Base-by-base conservation (phyloP, 75 land plant species). In the Picea sitchensis region DNA sequence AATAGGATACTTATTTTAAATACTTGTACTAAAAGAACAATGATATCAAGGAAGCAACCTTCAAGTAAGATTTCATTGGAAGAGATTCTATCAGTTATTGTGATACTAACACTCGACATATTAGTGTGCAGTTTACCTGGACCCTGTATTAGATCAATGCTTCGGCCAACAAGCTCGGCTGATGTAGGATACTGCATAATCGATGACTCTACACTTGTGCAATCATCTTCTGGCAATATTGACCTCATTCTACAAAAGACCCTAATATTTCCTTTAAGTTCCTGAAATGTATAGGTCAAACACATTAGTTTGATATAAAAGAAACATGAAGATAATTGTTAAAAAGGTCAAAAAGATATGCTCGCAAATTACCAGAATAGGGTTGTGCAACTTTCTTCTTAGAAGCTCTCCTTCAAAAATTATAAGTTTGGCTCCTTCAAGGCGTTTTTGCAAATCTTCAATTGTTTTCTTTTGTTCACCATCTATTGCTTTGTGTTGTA, bases 361-460 rank as follows among this genome's bases (percentile, higher is more conserved):
- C 8, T 71, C 12, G 36, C 20, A 41, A n/a, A 41, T 71, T 71
- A 87, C 89, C 88, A 84, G 69, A 30, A 87, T 87, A 58, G 89
- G 84, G 67, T 87, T 87, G 63, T 87, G 89, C 60, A 87, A 83
- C 72, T 85, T 87, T 59, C 87, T 68, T 54, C 89, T 68, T 20
- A 87, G 76, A 11, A 81, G 83, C 76, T 87, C 89, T 38, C 89
- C 87, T 64, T 87, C 89, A 82, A 73, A 76, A 23, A 79, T 68
- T 41, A 76, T 68, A 59, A 81, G 81, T 73, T 87, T 87, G 38
- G 87, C 78, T 59, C 81, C 84, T 23, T 76, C 73, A 79, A 87
- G 83, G n/a, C 73, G 67, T 34, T 32, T 54, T 26, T 78, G 78
- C 38, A 87, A 30, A 15, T 81, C 87, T 61, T 82, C 89, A 23